phyloP scores from a whole-genome alignment of 192 early-diverging fungal species.

The Coemansia sp. region DNA sequence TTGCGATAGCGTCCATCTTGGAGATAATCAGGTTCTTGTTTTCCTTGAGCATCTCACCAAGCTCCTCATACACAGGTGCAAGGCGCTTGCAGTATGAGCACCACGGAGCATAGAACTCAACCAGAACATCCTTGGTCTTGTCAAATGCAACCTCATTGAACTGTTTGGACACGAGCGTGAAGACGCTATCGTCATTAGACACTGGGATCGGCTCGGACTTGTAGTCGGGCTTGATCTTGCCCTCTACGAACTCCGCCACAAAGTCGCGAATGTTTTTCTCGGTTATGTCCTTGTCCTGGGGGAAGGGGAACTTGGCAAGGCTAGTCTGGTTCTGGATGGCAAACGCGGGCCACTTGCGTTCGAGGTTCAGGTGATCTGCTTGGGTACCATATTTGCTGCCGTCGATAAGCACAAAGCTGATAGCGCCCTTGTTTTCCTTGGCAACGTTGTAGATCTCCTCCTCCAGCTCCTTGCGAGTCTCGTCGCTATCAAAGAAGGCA shows the following conservation, averaged over 20 bases:
- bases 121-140: constrained; percentile 45
- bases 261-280: constrained; percentile 61
- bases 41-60: constrained; percentile 62
- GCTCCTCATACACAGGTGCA: constrained; percentile 74
- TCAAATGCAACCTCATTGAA: constrained; percentile 54
- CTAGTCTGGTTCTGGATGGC: constrained; percentile 77
- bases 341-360: constrained; percentile 91
- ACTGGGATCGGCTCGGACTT: constrained; percentile 84
- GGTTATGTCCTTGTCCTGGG: constrained; percentile 67
- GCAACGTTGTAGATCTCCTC: constrained; percentile 70
- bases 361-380: constrained; percentile 84
- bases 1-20: constrained; percentile 94
- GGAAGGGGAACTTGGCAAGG: constrained; percentile 84
- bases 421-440: constrained; percentile 81
- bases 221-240: constrained; percentile 70
- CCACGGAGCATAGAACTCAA: constrained; percentile 93
- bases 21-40: constrained; percentile 71
- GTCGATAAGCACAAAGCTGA: constrained; percentile 92
- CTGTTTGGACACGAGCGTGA: constrained; percentile 81
- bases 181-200: constrained; percentile 84
- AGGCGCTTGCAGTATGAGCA: constrained; percentile 93
- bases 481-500: constrained; percentile 73
- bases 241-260: constrained; percentile 64
- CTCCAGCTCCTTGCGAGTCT: constrained; percentile 59
- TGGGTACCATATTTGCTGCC: constrained; percentile 81